Conservation (phyloP, 176 grass and related monocot species). For the Areca catechu region DNA sequence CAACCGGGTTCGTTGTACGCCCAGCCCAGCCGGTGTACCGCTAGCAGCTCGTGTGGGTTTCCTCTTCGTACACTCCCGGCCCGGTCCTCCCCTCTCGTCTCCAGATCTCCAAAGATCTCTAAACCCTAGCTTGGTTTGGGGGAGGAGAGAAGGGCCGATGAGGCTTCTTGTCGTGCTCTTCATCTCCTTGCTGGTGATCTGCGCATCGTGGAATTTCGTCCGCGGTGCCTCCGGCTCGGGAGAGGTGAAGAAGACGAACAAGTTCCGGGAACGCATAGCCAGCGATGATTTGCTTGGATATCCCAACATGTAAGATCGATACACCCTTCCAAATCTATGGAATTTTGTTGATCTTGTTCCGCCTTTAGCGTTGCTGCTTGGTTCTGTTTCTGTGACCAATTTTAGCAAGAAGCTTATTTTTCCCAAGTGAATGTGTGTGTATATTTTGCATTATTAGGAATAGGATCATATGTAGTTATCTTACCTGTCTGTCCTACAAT, state of each 20-base stretch:
- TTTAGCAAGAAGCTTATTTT: background rate
- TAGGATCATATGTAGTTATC: too few species aligned
- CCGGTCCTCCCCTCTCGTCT: background rate
- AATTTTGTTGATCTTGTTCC: too few species aligned
- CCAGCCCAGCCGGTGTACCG: too few species aligned
- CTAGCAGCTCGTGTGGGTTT: too few species aligned
- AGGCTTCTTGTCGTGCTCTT: slow-evolving; percentile 25
- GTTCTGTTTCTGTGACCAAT: background rate
- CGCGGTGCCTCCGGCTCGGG: slow-evolving; percentile 1
- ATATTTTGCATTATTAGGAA: too few species aligned
- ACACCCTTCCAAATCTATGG: too few species aligned
- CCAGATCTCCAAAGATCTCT: background rate
- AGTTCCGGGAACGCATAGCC: slow-evolving; percentile 92
- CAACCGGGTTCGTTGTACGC: too few species aligned
- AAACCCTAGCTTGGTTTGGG: slow-evolving; percentile 5
- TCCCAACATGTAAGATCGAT: slow-evolving; percentile 51
- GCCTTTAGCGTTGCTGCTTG: background rate
- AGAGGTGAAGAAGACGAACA: slow-evolving; percentile 41
- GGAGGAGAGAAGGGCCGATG: slow-evolving; percentile 14
- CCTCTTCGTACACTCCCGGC: too few species aligned
- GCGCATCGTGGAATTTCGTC: slow-evolving; percentile 10
- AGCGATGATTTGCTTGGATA: slow-evolving; percentile 74
- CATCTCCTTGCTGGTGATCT: slow-evolving; percentile 18
- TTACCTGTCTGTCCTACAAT: too few species aligned
- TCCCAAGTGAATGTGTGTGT: background rate